Percentiles rank a stretch among this genome's conserved stretches.
Conservation (phyloP, 192 early-diverging fungal species). For the Powellomyces hirtus region DNA sequence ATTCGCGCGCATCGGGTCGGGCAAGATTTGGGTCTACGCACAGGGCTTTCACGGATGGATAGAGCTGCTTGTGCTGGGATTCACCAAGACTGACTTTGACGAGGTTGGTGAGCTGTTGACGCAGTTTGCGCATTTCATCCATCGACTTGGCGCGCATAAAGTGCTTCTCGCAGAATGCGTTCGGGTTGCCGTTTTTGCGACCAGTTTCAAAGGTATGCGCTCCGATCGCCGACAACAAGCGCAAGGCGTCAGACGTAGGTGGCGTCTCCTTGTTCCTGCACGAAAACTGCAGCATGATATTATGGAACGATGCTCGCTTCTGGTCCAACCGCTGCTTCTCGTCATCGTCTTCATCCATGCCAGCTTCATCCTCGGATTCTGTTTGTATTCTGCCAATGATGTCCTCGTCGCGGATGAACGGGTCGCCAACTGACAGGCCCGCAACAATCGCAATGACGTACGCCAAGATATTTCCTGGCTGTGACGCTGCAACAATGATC, state of each 20-base stretch:
- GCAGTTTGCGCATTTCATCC: constrained; percentile 53
- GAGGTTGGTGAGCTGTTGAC: constrained; percentile 38
- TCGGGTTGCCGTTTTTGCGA: constrained; percentile 47
- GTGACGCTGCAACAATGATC: constrained; percentile 82
- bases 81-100: constrained; percentile 27
- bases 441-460: constrained; percentile 91
- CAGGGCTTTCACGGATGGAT: constrained; percentile 68
- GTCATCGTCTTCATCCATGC: constrained; percentile 53
- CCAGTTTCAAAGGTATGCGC: constrained; percentile 63
- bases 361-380: constrained; percentile 48
- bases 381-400: constrained; percentile 27
- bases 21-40: constrained; percentile 55
- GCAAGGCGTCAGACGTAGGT: constrained; percentile 82
- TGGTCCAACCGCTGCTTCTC: constrained; percentile 48
- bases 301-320: constrained; percentile 72
- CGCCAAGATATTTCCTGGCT: constrained; percentile 74
- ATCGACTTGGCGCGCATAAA: constrained; percentile 81
- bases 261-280: too few species aligned
- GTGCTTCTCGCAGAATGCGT: constrained; percentile 73
- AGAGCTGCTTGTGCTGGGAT: constrained; percentile 54
- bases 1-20: constrained; percentile 50
- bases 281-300: constrained; percentile 65
- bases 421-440: constrained; percentile 89
- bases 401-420: constrained; percentile 71
- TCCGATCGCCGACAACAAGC: constrained; percentile 83